Conservation (phyloP, 2,329 filamentous ascomycete species). For the Talaromyces funiculosus region DNA sequence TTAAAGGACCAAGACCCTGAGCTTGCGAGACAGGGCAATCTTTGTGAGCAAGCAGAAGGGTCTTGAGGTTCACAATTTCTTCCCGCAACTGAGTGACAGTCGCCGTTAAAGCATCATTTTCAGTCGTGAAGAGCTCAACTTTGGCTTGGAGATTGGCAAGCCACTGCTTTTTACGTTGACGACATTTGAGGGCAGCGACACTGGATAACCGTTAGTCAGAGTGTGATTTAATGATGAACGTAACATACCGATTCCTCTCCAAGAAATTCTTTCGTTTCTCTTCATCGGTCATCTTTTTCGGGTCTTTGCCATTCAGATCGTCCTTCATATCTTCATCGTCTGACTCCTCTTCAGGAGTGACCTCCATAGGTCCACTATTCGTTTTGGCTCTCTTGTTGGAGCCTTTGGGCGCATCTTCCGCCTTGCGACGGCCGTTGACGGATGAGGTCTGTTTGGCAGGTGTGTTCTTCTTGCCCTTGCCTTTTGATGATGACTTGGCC, state of each 20-base stretch:
- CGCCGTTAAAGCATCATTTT: slow-evolving; percentile 80
- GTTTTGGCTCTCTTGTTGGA: slow-evolving; percentile 70
- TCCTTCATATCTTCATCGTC: slow-evolving; percentile 52
- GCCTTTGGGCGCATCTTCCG: slow-evolving; percentile 63
- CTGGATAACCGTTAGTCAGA: slow-evolving; percentile 42
- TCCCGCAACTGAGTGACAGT: slow-evolving; percentile 82
- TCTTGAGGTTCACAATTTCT: slow-evolving; percentile 93
- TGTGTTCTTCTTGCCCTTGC: slow-evolving; percentile 63
- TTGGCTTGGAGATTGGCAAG: slow-evolving; percentile 89
- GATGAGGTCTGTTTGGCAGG: slow-evolving; percentile 42
- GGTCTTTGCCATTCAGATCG: slow-evolving; percentile 47
- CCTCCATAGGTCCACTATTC: slow-evolving; percentile 40
- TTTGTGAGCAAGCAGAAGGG: slow-evolving; percentile 85
- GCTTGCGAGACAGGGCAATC: slow-evolving; percentile 90
- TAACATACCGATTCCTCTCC: slow-evolving; percentile 80
- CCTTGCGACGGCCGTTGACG: slow-evolving; percentile 69
- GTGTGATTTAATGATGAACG: background rate
- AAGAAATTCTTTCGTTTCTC: slow-evolving; percentile 98
- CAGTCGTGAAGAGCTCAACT: slow-evolving; percentile 84
- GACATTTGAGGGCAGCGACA: slow-evolving; percentile 92
- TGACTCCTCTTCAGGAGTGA: slow-evolving; percentile 45
- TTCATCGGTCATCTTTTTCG: slow-evolving; percentile 92
- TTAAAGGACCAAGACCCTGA: slow-evolving; percentile 58
- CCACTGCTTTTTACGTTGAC: slow-evolving; percentile 99
- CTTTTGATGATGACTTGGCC: slow-evolving; percentile 58